Evolutionary conservation across 257 asterid species (phyloP).

Genomic region (Scutellaria galericulata): DNA sequence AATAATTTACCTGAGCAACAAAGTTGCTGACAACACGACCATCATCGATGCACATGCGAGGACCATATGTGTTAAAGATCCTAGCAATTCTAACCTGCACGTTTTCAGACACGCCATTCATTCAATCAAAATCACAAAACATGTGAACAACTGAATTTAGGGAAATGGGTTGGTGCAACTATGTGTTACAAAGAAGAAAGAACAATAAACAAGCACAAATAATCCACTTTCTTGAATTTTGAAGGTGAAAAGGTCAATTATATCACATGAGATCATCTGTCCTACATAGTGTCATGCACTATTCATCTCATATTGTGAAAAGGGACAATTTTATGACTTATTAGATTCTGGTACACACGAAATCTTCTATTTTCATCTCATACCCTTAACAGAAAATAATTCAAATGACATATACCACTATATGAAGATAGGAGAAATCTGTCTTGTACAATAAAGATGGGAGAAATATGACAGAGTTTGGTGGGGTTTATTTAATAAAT

Average conservation of each 20-base stretch:
- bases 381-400: no score
- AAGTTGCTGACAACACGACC: conserved; percentile 99
- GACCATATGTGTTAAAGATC: conserved; percentile 96
- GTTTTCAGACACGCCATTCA: conserved; percentile 8
- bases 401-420: no score
- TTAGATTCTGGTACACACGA: no score
- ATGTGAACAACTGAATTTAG: conserved; percentile 12
- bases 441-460: no score
- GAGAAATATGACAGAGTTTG: not conserved
- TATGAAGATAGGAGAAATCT: no score
- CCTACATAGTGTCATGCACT: no score
- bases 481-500: not conserved
- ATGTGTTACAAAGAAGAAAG: no score
- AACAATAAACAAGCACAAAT: not conserved
- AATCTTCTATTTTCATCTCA: no score
- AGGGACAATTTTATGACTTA: no score
- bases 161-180: not conserved
- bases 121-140: conserved; percentile 16
- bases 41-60: conserved; percentile 98
- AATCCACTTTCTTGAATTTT: not conserved
- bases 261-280: not conserved
- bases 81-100: conserved; percentile 92
- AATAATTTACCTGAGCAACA: conserved; percentile 87
- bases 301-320: no score
- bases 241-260: not conserved